A percentile compares a stretch with the other conserved stretches of the same genome.
phyloP scores from a whole-genome alignment of 305 asterid genomes.

The Stenogyne calaminthoides region DNA sequence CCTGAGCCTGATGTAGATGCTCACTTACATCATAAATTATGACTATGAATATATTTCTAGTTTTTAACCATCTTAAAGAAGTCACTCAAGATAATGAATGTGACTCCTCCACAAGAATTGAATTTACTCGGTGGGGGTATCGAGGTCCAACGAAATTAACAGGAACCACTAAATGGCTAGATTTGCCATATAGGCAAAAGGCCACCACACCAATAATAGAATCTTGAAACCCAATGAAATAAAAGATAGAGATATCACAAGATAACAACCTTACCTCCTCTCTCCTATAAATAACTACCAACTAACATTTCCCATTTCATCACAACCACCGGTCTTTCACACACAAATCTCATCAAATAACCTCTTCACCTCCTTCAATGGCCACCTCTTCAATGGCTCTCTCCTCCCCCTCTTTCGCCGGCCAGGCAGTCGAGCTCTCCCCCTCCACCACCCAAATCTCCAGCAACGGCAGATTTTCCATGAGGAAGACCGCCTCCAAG shows the following conservation, averaged over 20 bases:
- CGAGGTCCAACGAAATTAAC: background rate
- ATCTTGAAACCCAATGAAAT: constrained; percentile 1
- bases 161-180: too few relatives aligned
- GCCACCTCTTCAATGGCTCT: constrained; percentile 55
- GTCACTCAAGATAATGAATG: background rate
- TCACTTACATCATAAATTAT: too few relatives aligned
- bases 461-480: constrained; percentile 32
- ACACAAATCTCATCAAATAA: background rate
- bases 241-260: background rate
- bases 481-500: constrained; percentile 45
- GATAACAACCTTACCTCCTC: background rate
- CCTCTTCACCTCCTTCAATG: too few relatives aligned
- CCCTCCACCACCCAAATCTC: constrained; percentile 35
- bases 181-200: background rate
- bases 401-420: constrained; percentile 55
- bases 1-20: background rate
- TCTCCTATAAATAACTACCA: background rate
- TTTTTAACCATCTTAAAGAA: too few relatives aligned
- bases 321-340: background rate
- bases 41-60: too few relatives aligned
- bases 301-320: constrained; percentile 8
- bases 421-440: constrained; percentile 48
- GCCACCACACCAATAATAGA: background rate
- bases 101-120: background rate
- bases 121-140: background rate